A percentile compares a stretch with the other conserved stretches of the same genome.
Conservation (phyloP, 129 eudicot species). For the Flaveria brownii region DNA sequence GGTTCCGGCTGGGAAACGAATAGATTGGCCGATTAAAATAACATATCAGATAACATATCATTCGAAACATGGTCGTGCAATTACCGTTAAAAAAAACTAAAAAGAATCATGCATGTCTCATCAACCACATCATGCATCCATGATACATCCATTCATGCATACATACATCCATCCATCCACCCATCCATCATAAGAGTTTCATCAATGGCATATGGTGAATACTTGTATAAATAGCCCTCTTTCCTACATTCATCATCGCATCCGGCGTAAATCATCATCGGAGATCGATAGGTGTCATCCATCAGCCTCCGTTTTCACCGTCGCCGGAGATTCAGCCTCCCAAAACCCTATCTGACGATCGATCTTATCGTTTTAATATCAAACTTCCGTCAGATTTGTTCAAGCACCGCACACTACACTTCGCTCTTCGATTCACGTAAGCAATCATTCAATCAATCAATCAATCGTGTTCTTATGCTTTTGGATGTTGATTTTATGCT, state of each 20-base stretch:
- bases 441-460: slow-evolving; percentile 4
- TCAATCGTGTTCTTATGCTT: neutral
- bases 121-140: neutral
- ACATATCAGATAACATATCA: too few species aligned
- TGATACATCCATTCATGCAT: neutral
- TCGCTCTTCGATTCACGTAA: slow-evolving; percentile 33
- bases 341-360: slow-evolving; percentile 16
- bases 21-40: too few species aligned
- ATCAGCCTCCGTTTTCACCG: slow-evolving; percentile 19
- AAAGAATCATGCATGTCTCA: neutral
- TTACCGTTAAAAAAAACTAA: too few species aligned
- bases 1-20: too few species aligned
- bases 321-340: slow-evolving; percentile 29
- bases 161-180: neutral
- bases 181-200: slow-evolving; percentile 1
- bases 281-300: slow-evolving; percentile 1
- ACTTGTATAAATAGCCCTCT: slow-evolving; percentile 40
- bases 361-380: slow-evolving; percentile 18
- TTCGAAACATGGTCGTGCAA: too few species aligned
- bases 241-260: slow-evolving; percentile 28
- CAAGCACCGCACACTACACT: slow-evolving; percentile 32
- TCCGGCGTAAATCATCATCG: slow-evolving; percentile 27
- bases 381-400: slow-evolving; percentile 26
- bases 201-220: slow-evolving; percentile 36
- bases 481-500: neutral